Conservation (phyloP, 2,329 filamentous ascomycete species). For the Fusarium hainanense region DNA sequence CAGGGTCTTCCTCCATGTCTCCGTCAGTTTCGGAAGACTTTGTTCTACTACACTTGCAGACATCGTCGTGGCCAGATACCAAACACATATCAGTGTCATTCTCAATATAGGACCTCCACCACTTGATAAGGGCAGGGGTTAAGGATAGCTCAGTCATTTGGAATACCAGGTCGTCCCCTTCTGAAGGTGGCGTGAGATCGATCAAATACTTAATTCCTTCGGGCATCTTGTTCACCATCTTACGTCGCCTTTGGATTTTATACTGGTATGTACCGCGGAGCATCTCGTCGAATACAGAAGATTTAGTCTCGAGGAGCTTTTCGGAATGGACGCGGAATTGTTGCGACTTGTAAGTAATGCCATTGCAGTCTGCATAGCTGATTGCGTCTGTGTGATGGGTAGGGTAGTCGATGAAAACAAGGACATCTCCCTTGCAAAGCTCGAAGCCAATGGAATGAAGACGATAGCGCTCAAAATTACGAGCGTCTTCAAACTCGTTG, state of each 20-base stretch:
- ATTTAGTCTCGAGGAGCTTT: conserved; percentile 59
- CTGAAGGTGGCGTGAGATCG: conserved; percentile 70
- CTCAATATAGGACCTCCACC: conserved; percentile 58
- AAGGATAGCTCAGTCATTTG: conserved; percentile 69
- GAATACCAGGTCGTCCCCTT: conserved; percentile 72
- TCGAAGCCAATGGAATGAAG: conserved; percentile 45
- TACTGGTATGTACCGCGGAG: conserved; percentile 57
- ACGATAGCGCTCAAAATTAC: conserved; percentile 44
- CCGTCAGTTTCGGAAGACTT: background rate
- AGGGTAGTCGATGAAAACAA: conserved; percentile 58
- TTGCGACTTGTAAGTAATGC: conserved; percentile 49
- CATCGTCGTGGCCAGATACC: conserved; percentile 57
- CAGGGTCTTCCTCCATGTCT: background rate
- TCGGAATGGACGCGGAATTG: conserved; percentile 59
- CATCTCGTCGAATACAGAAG: conserved; percentile 59
- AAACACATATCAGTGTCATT: conserved; percentile 46
- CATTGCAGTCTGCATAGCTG: conserved; percentile 51
- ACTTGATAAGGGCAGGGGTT: conserved; percentile 64
- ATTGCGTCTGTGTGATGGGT: conserved; percentile 26
- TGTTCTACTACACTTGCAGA: conserved; percentile 49
- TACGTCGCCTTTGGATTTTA: conserved; percentile 53
- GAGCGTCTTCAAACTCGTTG: conserved; percentile 33
- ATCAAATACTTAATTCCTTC: conserved; percentile 67
- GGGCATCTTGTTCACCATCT: conserved; percentile 50
- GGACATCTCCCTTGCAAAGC: conserved; percentile 55